Evolutionary conservation across 805 yeast genomes (phyloP).

Genomic region (Yarrowia phangngaensis): DNA sequence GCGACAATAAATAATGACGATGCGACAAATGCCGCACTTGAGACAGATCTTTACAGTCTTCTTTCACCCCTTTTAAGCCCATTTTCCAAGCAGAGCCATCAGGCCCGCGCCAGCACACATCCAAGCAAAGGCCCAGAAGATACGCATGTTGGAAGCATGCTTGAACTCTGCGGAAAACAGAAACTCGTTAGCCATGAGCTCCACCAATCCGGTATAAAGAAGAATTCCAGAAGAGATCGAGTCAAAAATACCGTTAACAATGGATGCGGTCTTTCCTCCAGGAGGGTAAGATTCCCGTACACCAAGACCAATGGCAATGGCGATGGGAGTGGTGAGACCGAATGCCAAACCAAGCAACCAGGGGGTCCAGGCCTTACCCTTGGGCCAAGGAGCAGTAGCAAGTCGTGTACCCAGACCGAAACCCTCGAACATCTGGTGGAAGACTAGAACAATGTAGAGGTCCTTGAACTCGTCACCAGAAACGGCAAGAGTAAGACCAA

Average conservation of each 20-base stretch:
- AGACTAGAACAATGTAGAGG: slow-evolving; percentile 60
- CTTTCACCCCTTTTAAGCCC: slow-evolving; percentile 49
- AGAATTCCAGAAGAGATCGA: slow-evolving; percentile 69
- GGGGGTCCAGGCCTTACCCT: slow-evolving; percentile 47
- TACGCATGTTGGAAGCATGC: slow-evolving; percentile 45
- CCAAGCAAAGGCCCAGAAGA: slow-evolving; percentile 42
- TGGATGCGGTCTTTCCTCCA: slow-evolving; percentile 50
- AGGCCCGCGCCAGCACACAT: slow-evolving; percentile 58
- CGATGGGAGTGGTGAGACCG: slow-evolving; percentile 61
- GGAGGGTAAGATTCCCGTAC: slow-evolving; percentile 57
- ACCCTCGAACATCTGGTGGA: slow-evolving; percentile 79
- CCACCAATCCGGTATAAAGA: slow-evolving; percentile 69
- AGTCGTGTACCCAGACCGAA: slow-evolving; percentile 72
- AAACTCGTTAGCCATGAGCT: slow-evolving; percentile 70
- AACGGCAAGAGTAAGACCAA: slow-evolving; percentile 65
- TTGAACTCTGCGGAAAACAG: slow-evolving; percentile 45
- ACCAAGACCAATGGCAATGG: slow-evolving; percentile 72
- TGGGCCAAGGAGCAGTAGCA: slow-evolving; percentile 57
- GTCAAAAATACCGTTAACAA: slow-evolving; percentile 63
- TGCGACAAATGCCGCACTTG: not conserved
- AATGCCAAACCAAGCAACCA: slow-evolving; percentile 50
- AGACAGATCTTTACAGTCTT: not conserved
- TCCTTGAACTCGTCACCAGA: slow-evolving; percentile 61
- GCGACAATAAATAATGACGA: slow-evolving; percentile 19
- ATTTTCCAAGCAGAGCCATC: slow-evolving; percentile 72